Evolutionary conservation across 768 basidiomycete genomes (phyloP).

Genomic region (Trametes punicea): DNA sequence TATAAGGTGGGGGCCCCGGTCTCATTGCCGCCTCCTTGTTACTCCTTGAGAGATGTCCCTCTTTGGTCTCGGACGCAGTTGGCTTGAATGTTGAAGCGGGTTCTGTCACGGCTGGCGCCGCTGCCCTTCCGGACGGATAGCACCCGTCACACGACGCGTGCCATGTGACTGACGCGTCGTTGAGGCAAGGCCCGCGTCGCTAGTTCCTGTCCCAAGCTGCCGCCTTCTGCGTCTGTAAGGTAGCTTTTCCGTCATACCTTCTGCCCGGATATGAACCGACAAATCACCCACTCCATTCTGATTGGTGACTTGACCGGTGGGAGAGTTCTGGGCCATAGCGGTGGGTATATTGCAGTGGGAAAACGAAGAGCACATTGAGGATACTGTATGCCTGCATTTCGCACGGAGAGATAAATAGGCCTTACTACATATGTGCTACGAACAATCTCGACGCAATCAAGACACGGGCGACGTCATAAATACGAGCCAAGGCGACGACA

Average conservation of each 20-base stretch:
- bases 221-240: no score
- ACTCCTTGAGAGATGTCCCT: no score
- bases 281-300: neutral
- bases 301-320: conserved; percentile 5
- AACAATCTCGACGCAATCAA: neutral
- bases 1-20: no score
- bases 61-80: no score
- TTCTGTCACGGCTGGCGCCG: no score
- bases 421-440: conserved; percentile 1
- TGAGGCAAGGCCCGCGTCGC: no score
- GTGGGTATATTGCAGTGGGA: neutral
- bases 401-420: neutral
- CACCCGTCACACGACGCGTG: neutral
- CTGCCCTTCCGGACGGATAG: neutral
- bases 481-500: neutral
- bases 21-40: no score
- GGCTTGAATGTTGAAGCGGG: no score
- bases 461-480: neutral
- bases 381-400: neutral
- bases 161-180: neutral
- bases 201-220: no score
- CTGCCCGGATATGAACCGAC: neutral
- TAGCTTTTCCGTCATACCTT: no score
- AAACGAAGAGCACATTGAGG: neutral
- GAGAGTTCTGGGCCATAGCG: neutral